A percentile compares a stretch with the other conserved stretches of the same genome.
Conservation (phyloP, 1,284 basidiomycete genomes). For the Malassezia obtusa region DNA sequence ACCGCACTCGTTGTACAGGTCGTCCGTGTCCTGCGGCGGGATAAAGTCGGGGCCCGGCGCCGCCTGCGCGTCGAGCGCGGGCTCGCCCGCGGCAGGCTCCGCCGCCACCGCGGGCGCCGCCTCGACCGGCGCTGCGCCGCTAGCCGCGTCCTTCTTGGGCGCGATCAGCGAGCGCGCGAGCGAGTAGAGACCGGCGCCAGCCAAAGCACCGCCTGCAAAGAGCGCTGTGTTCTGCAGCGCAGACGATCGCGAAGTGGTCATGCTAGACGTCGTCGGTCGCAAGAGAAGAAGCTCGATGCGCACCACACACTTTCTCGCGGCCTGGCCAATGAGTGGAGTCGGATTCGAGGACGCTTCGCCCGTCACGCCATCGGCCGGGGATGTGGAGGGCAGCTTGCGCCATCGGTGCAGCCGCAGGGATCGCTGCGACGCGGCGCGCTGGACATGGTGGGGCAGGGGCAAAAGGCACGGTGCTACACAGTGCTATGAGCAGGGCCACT, state of each 20-base stretch:
- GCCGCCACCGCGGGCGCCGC: not conserved
- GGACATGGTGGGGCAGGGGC: no score
- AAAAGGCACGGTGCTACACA: no score
- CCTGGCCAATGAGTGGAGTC: not conserved
- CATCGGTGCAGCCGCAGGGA: no score
- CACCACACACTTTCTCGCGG: not conserved
- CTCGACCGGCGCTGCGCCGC: not conserved
- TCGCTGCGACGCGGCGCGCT: no score
- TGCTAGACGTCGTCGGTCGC: not conserved
- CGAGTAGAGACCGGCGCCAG: slow-evolving; percentile 8
- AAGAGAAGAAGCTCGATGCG: not conserved
- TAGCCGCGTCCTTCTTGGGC: not conserved
- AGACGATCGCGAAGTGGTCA: slow-evolving; percentile 7
- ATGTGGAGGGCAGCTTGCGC: no score
- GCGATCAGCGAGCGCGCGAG: slow-evolving; percentile 9
- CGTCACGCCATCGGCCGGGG: not conserved
- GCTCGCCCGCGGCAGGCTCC: not conserved
- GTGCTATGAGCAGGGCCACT: no score
- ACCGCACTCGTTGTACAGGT: slow-evolving; percentile 8
- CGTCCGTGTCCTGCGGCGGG: not conserved
- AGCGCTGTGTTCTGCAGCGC: slow-evolving; percentile 11
- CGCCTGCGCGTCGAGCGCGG: not conserved
- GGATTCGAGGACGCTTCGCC: not conserved
- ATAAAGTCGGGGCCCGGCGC: not conserved
- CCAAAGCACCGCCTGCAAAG: slow-evolving; percentile 12